Conservation (phyloP, 1,139 yeast genomes). For the Debaryomyces sp. region DNA sequence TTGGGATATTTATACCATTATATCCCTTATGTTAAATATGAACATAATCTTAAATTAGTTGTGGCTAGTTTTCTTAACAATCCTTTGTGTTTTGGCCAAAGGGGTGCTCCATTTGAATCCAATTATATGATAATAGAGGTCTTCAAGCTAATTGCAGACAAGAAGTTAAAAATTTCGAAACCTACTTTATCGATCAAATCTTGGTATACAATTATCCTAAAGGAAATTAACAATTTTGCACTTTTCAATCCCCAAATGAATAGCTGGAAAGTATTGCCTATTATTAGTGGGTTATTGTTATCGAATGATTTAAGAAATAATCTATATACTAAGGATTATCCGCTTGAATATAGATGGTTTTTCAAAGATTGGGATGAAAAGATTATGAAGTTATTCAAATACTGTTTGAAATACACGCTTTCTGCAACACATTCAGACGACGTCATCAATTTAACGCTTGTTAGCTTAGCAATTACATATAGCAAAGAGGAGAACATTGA, state of each 20-base stretch:
- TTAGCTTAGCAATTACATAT: conserved; percentile 37
- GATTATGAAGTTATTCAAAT: conserved; percentile 24
- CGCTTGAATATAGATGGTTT: conserved; percentile 35
- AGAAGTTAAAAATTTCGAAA: conserved; percentile 58
- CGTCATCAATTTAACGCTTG: conserved; percentile 32
- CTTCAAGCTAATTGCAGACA: conserved; percentile 49
- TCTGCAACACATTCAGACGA: conserved; percentile 25
- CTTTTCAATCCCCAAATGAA: conserved; percentile 30
- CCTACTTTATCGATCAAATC: conserved; percentile 59
- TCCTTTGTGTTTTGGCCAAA: conserved; percentile 44
- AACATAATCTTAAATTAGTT: conserved; percentile 55
- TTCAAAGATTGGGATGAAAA: conserved; percentile 37
- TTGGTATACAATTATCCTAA: conserved; percentile 50
- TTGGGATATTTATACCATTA: conserved; percentile 61
- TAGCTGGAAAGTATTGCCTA: conserved; percentile 60
- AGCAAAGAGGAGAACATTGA: conserved; percentile 25
- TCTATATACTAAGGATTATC: conserved; percentile 29
- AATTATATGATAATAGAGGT: conserved; percentile 49
- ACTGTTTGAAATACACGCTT: conserved; percentile 28
- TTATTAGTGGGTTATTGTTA: conserved; percentile 55
- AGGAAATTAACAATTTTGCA: conserved; percentile 39
- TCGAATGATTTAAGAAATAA: conserved; percentile 43
- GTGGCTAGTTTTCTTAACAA: conserved; percentile 53
- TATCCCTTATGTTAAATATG: conserved; percentile 62
- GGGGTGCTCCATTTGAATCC: conserved; percentile 38